phyloP scores from a whole-genome alignment of 352 stramenopile species.

The Pythium pyrilobum region DNA sequence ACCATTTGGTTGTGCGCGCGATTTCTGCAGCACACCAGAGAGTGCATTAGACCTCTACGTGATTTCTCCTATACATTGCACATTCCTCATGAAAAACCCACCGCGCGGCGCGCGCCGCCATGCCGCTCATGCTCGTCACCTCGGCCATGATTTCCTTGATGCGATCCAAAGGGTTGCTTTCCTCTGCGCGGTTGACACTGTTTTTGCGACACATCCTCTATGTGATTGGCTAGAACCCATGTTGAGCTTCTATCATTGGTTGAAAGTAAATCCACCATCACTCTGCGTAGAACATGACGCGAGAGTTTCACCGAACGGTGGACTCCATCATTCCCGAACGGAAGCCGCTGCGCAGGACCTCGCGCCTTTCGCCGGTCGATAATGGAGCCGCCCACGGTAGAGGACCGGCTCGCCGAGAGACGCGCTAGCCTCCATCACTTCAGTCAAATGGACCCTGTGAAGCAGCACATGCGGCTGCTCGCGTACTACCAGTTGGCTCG shows the following conservation, averaged over 20 bases:
- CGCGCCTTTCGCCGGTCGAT: background rate
- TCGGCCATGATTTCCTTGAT: constrained; percentile 9
- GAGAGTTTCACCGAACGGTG: no score
- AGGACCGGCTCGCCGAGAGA: constrained; percentile 52
- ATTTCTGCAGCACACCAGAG: constrained; percentile 30
- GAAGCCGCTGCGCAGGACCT: background rate
- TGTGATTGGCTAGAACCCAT: constrained; percentile 17
- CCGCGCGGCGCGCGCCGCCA: constrained; percentile 17
- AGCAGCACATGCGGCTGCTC: constrained; percentile 53
- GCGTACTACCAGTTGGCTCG: constrained; percentile 71
- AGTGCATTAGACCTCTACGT: background rate
- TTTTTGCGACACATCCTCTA: background rate
- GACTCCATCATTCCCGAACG: no score
- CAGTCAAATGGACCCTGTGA: constrained; percentile 57
- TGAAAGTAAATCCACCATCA: constrained; percentile 11
- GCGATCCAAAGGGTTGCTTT: background rate
- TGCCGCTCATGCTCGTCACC: constrained; percentile 19
- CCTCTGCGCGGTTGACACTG: background rate
- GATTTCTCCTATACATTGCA: background rate
- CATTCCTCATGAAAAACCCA: background rate
- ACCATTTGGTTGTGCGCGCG: constrained; percentile 68
- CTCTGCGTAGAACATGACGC: constrained; percentile 5
- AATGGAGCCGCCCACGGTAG: constrained; percentile 19
- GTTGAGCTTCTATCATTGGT: background rate
- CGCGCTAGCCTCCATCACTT: constrained; percentile 52